Percentiles rank a stretch among this genome's conserved stretches.
phyloP scores from a whole-genome alignment of 768 basidiomycete species.

The Boletellus sp. region DNA sequence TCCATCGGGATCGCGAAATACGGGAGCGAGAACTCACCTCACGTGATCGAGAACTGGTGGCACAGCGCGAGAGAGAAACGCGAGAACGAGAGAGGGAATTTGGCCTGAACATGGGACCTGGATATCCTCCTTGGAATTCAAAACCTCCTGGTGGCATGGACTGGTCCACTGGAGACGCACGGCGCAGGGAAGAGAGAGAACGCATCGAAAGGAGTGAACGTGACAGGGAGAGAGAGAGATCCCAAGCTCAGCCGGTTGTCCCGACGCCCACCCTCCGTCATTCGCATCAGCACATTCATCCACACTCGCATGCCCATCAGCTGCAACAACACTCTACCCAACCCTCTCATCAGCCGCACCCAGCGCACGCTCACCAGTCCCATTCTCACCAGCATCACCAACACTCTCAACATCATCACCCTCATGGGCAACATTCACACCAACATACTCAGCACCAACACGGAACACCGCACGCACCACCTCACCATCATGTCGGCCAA shows the following conservation, averaged over 20 bases:
- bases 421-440: conserved; percentile 29
- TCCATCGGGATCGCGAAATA: conserved; percentile 28
- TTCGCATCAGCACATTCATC: conserved; percentile 32
- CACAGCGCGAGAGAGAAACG: conserved; percentile 25
- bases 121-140: conserved; percentile 30
- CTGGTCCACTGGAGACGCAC: conserved; percentile 32
- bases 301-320: conserved; percentile 35
- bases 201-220: conserved; percentile 22
- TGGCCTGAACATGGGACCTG: conserved; percentile 21
- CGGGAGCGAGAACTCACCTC: conserved; percentile 19
- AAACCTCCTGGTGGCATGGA: conserved; percentile 32
- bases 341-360: conserved; percentile 25
- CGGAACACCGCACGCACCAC: conserved; percentile 30
- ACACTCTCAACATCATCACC: conserved; percentile 26
- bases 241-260: conserved; percentile 23
- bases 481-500: conserved; percentile 45
- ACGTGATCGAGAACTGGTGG: conserved; percentile 22
- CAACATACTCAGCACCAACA: conserved; percentile 34
- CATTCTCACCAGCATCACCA: conserved; percentile 34
- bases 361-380: conserved; percentile 26
- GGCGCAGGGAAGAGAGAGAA: conserved; percentile 36
- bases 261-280: conserved; percentile 29
- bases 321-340: conserved; percentile 21
- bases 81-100: conserved; percentile 25
- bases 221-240: conserved; percentile 31